These are phyloP conservation scores for Solanum lycopersicoides DNA, from an alignment of 257 asterid genomes.

Conservation along the genomic window DNA sequence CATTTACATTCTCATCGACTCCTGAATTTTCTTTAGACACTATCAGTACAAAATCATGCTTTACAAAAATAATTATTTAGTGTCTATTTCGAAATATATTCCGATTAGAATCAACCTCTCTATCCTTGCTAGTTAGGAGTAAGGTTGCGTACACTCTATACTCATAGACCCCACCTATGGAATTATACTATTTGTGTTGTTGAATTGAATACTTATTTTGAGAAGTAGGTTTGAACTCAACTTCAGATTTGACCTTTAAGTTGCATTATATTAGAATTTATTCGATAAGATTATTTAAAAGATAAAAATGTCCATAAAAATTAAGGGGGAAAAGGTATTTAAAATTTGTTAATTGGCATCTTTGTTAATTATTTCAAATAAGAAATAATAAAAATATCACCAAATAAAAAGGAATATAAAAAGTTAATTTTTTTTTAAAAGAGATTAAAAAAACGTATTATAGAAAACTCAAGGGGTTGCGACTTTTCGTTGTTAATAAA, in stretches of 20 bases:
- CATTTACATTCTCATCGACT: background rate
- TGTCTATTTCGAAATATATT: background rate
- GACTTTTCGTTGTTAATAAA: background rate
- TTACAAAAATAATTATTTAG: background rate
- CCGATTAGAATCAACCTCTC: background rate
- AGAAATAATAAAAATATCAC: background rate
- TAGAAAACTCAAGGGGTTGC: background rate
- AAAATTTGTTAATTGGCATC: background rate
- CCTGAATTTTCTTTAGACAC: background rate
- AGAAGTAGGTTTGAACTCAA: background rate
- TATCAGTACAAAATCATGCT: no score
- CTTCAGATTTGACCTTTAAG: background rate
- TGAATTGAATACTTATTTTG: background rate
- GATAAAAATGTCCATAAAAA: background rate
- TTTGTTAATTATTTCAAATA: background rate
- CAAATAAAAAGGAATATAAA: background rate
- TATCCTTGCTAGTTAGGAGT: background rate
- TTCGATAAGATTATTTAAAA: background rate
- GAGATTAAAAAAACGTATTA: background rate
- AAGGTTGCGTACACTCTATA: background rate
- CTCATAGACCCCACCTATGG: background rate
- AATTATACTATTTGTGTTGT: background rate
- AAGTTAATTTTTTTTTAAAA: background rate
- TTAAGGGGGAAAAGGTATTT: background rate
- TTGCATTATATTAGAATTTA: background rate